Base-by-base conservation (phyloP, 1,284 basidiomycete genomes). In the Gymnopus androsaceus region DNA sequence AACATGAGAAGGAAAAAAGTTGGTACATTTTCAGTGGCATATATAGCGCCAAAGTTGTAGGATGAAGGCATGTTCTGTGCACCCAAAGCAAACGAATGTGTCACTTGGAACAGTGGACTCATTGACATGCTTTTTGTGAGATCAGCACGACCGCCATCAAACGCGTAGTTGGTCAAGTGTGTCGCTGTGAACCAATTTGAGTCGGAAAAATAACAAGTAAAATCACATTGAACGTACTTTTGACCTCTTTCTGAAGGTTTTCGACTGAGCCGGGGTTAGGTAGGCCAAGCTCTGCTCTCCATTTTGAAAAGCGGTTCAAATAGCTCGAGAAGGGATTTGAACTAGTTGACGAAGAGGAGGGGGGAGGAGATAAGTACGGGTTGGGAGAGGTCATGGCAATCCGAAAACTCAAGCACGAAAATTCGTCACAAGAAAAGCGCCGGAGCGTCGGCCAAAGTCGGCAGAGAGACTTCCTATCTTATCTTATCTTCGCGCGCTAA, bases 71-170 rank as follows among this genome's bases (percentile, higher is more conserved):
- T 72, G 37, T 86, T 84, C 70, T 91, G 84, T 58, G 90, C 90
- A 30, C 92, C 94, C 59, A 95, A 75, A 55, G 88, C 81, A 76
- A 99, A 98, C 38, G 94, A 93, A 73, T 99, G 97, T 58, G 95
- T 95, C 67, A 98, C 91, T 79, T 98, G 95, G 85, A 99, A 99
- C 55, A 93, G 88, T 30, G 97, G 97, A 74, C 88, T 94, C 71
- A 92, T 83, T 55, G 94, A 97, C 64, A 99, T 80, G 63, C 85
- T 90, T 79, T 99, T 99, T 58, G 94, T 91, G 64, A 99, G 80
- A 77, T 99, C 97, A 49, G 97, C 97, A 65, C 95, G 84, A 40
- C 83, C 96, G 62, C 97, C 97, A 78, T 99, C 97, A 72, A 98
- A 99, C 70, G 95, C 87, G 75, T 90, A 96, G 80, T 98, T 98